These are phyloP conservation scores for Medicago ruthenica DNA, from an alignment of 306 rosid species.

Conservation along the genomic window DNA sequence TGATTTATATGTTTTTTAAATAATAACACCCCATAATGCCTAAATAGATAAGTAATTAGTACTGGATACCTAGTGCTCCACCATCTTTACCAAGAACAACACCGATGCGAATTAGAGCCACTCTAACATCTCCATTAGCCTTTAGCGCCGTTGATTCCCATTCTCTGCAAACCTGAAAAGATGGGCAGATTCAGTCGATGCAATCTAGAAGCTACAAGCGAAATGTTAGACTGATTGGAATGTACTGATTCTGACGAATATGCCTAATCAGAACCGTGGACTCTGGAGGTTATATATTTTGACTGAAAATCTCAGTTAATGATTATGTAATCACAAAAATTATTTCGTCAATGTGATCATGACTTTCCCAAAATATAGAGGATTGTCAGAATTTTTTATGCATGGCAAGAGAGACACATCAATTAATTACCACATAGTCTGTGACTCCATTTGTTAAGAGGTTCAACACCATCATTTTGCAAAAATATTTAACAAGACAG, in stretches of 20 bases:
- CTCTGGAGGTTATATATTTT: background rate
- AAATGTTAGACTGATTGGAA: background rate
- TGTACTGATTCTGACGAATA: background rate
- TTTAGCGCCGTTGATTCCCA: constrained; percentile 87
- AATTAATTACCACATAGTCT: background rate
- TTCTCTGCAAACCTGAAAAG: constrained; percentile 89
- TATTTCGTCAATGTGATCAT: background rate
- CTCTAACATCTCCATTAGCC: constrained; percentile 79
- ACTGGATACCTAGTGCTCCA: constrained; percentile 81
- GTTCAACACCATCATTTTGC: constrained; percentile 10
- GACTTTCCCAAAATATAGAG: background rate
- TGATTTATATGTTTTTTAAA: background rate
- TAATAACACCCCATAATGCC: background rate
- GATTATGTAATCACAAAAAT: background rate
- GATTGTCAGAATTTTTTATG: background rate
- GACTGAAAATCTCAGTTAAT: background rate
- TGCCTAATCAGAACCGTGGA: background rate
- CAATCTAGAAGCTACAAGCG: constrained; percentile 22
- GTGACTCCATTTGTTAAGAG: background rate
- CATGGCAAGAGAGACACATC: background rate
- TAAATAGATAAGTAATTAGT: background rate
- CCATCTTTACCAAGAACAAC: constrained; percentile 99
- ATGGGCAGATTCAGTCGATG: constrained; percentile 13
- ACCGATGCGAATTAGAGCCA: constrained; percentile 86
- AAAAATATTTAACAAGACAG: constrained; percentile 5